Conservation (phyloP, 31 red algal species). For the Odonthalia washingtoniensis region DNA sequence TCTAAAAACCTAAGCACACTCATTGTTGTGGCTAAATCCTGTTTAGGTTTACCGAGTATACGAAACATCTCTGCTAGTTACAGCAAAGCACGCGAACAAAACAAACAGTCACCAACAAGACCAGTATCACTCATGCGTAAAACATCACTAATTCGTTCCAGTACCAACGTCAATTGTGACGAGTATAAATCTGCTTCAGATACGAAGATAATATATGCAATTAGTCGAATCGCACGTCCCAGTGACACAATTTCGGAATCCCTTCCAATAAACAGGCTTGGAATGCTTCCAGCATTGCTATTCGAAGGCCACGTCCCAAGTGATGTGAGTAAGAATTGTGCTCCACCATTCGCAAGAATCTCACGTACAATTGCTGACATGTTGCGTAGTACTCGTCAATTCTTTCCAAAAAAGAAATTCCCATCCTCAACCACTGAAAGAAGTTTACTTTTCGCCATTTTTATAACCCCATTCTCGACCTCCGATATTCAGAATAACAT, state of each 20-base stretch:
- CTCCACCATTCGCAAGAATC: slow-evolving; percentile 71
- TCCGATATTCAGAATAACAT: slow-evolving; percentile 65
- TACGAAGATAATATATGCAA: slow-evolving; percentile 78
- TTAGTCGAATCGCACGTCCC: slow-evolving; percentile 66
- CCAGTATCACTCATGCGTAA: slow-evolving; percentile 60
- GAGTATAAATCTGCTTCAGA: slow-evolving; percentile 75
- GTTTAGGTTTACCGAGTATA: slow-evolving; percentile 54
- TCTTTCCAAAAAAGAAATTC: slow-evolving; percentile 87
- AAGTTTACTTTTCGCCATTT: slow-evolving; percentile 67
- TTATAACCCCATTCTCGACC: slow-evolving; percentile 79
- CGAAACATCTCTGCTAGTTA: slow-evolving; percentile 77
- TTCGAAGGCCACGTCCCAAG: slow-evolving; percentile 56
- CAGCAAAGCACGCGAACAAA: slow-evolving; percentile 73
- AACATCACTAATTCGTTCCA: slow-evolving; percentile 80
- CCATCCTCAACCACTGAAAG: slow-evolving; percentile 71
- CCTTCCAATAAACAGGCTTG: slow-evolving; percentile 76
- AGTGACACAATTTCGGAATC: slow-evolving; percentile 75
- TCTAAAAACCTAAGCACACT: slow-evolving; percentile 81
- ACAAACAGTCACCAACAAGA: slow-evolving; percentile 73
- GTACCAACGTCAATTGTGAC: slow-evolving; percentile 59
- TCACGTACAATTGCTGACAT: slow-evolving; percentile 66
- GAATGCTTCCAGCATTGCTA: slow-evolving; percentile 64
- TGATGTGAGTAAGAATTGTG: slow-evolving; percentile 55
- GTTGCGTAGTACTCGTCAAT: slow-evolving; percentile 55
- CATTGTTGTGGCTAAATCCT: slow-evolving; percentile 63